These are phyloP conservation scores for Aspergillus haitiensis DNA, from an alignment of 495 filamentous ascomycete genomes.

Conservation along the genomic window DNA sequence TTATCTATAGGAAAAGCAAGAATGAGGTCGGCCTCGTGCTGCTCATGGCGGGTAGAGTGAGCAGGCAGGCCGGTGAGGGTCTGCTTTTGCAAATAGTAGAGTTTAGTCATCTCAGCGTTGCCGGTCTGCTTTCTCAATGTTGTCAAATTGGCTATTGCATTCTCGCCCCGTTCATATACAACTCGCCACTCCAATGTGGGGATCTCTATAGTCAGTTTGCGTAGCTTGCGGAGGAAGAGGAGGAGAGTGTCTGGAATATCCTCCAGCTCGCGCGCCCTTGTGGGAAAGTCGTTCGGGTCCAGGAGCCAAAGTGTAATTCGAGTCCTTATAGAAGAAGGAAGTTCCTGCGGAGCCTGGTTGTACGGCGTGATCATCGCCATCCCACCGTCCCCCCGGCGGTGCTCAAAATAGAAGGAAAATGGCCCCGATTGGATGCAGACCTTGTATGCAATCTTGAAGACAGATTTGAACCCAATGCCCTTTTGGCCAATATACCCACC, in stretches of 20 bases:
- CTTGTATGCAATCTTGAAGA: conserved; percentile 9
- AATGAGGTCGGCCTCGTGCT: background rate
- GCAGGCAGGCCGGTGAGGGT: background rate
- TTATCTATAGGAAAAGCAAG: conserved; percentile 7
- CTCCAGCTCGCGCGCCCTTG: background rate
- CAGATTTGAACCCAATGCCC: conserved; percentile 11
- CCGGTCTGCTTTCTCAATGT: background rate
- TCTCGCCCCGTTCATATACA: background rate
- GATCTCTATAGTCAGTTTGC: conserved; percentile 1
- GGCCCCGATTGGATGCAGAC: conserved; percentile 5
- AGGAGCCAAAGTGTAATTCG: conserved; percentile 6
- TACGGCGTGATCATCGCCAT: conserved; percentile 6
- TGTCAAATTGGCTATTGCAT: background rate
- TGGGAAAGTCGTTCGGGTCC: background rate
- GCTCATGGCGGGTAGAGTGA: background rate
- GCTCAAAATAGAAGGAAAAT: conserved; percentile 7
- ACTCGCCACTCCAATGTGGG: background rate
- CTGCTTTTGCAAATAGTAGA: background rate
- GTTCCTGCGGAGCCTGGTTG: background rate
- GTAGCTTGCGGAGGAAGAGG: conserved; percentile 9
- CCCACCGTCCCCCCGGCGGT: conserved; percentile 1
- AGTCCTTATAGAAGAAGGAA: background rate
- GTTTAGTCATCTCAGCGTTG: background rate
- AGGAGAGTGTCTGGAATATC: conserved; percentile 7
- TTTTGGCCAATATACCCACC: conserved; percentile 12